phyloP scores from a whole-genome alignment of 768 basidiomycete genomes.

The Lentinula lateritia region DNA sequence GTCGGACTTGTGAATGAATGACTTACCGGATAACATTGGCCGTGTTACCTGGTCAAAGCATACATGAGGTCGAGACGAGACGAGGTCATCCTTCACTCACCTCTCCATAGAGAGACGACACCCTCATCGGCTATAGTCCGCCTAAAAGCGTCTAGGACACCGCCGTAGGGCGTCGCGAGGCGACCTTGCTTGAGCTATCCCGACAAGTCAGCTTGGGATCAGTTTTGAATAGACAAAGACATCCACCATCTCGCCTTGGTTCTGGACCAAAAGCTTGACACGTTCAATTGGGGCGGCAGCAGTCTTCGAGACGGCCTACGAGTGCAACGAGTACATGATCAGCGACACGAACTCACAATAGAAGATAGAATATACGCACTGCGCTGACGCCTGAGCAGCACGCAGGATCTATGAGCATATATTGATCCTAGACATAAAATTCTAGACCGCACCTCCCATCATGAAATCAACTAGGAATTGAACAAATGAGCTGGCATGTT shows the following conservation, averaged over 20 bases:
- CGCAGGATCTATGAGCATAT: not conserved
- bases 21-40: conserved; percentile 88
- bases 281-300: conserved; percentile 99
- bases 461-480: conserved; percentile 72
- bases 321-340: conserved; percentile 11
- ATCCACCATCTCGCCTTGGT: conserved; percentile 97
- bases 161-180: conserved; percentile 94
- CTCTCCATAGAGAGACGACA: conserved; percentile 89
- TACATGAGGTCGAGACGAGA: not conserved
- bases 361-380: conserved; percentile 38
- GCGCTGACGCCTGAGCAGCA: conserved; percentile 66
- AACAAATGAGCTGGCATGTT: conserved; percentile 14
- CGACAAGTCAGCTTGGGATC: conserved; percentile 25
- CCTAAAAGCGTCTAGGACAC: conserved; percentile 83
- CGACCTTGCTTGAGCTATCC: conserved; percentile 97
- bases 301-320: conserved; percentile 95
- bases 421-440: not conserved
- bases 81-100: not conserved
- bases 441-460: conserved; percentile 54
- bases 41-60: conserved; percentile 68
- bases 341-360: conserved; percentile 8
- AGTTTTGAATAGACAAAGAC: conserved; percentile 7
- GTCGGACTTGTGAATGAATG: not conserved
- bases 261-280: conserved; percentile 97
- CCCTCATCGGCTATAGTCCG: conserved; percentile 97